Evolutionary conservation across 1,139 yeast species (phyloP).

Genomic region (Candida gigantensis): DNA sequence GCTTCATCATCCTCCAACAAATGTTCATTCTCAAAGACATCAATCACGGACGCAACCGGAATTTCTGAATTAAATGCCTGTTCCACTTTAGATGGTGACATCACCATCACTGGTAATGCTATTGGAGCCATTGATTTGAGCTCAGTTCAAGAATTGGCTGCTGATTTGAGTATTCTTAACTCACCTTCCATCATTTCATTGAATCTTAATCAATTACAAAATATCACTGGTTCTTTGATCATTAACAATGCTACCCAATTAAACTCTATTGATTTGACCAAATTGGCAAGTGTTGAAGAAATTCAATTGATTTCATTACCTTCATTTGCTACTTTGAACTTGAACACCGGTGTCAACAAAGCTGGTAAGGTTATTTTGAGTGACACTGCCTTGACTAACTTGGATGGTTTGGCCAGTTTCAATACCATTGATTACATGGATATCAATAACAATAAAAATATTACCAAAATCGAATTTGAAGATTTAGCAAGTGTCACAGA

Average conservation of each 20-base stretch:
- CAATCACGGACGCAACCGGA: conserved; percentile 42
- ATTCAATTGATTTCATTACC: conserved; percentile 47
- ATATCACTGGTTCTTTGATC: conserved; percentile 38
- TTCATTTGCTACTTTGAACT: conserved; percentile 39
- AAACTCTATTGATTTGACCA: conserved; percentile 38
- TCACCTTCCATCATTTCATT: conserved; percentile 42
- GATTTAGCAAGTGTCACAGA: conserved; percentile 36
- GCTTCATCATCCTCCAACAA: conserved; percentile 13
- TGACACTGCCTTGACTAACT: conserved; percentile 45
- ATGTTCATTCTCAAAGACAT: conserved; percentile 42
- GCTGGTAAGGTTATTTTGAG: conserved; percentile 39
- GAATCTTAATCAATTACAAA: conserved; percentile 31
- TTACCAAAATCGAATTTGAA: conserved; percentile 37
- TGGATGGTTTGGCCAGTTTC: conserved; percentile 39
- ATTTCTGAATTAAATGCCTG: conserved; percentile 38
- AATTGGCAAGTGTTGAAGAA: conserved; percentile 30
- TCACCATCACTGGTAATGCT: conserved; percentile 41
- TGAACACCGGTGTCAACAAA: conserved; percentile 38
- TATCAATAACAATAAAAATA: conserved; percentile 49
- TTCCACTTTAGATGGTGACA: conserved; percentile 43
- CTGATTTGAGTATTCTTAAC: conserved; percentile 38
- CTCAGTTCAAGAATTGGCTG: conserved; percentile 34
- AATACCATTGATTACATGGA: conserved; percentile 37
- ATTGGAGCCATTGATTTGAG: conserved; percentile 37
- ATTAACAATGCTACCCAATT: conserved; percentile 45